phyloP scores from a whole-genome alignment of 2,329 filamentous ascomycete genomes.

The Hypocreales sp. region DNA sequence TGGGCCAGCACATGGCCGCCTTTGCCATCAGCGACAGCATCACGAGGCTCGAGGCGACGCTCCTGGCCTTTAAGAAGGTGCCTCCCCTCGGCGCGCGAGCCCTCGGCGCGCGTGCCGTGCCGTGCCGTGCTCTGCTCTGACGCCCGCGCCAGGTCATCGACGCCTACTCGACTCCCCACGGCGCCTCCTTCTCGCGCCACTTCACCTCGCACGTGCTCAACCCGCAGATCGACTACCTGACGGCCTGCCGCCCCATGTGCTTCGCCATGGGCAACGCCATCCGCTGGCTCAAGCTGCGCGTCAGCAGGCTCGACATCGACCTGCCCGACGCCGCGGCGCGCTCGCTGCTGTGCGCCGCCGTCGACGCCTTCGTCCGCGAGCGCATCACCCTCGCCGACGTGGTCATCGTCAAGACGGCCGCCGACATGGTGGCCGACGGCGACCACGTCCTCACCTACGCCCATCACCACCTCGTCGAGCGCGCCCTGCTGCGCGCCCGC shows the following conservation, averaged over 20 bases:
- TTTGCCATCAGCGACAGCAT: slow-evolving; percentile 85
- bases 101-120: too few species aligned
- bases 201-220: slow-evolving; percentile 83
- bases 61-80: slow-evolving; percentile 81
- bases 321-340: slow-evolving; percentile 72
- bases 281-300: slow-evolving; percentile 81
- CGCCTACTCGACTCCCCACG: slow-evolving; percentile 78
- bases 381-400: slow-evolving; percentile 77
- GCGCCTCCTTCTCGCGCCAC: slow-evolving; percentile 76
- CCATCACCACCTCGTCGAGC: slow-evolving; percentile 73
- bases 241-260: slow-evolving; percentile 85
- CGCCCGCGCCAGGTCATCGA: slow-evolving; percentile 56
- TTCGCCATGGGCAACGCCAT: slow-evolving; percentile 97
- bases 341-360: slow-evolving; percentile 57
- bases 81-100: too few species aligned
- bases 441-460: slow-evolving; percentile 80
- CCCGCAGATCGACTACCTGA: slow-evolving; percentile 89
- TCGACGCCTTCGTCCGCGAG: slow-evolving; percentile 83
- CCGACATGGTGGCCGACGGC: slow-evolving; percentile 59
- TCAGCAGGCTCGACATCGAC: slow-evolving; percentile 80
- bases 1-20: slow-evolving; percentile 80
- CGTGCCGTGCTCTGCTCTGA: too few species aligned
- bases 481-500: slow-evolving; percentile 61
- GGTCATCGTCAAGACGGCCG: slow-evolving; percentile 65
- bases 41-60: slow-evolving; percentile 71